Evolutionary conservation across 2,329 filamentous ascomycete species (phyloP).

Genomic region (Scedosporium boydii): DNA sequence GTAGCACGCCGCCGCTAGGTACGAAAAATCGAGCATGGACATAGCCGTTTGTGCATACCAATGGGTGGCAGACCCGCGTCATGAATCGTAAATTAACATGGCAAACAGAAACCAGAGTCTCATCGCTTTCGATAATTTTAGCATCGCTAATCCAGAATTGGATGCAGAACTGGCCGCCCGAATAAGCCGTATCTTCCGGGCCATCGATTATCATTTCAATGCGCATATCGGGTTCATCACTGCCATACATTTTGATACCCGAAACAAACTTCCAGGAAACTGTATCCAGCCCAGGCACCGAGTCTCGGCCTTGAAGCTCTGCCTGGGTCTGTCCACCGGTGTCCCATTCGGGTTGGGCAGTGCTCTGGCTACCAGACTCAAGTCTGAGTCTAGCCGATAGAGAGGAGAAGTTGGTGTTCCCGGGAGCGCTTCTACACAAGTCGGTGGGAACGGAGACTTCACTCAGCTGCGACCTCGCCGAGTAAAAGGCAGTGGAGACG

Average conservation of each 20-base stretch:
- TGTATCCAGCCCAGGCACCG: too few species aligned
- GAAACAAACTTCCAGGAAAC: too few species aligned
- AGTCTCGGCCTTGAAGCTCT: too few species aligned
- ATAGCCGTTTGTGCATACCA: not conserved
- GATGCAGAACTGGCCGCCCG: not conserved
- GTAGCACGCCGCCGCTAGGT: too few species aligned
- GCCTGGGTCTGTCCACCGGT: too few species aligned
- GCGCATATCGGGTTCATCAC: not conserved
- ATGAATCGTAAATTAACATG: not conserved
- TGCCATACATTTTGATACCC: too few species aligned
- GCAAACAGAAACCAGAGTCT: not conserved
- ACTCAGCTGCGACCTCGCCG: not conserved
- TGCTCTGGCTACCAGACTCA: too few species aligned
- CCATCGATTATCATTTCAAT: not conserved
- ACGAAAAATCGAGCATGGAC: not conserved
- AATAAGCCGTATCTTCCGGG: not conserved
- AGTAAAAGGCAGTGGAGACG: not conserved
- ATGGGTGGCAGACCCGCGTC: not conserved
- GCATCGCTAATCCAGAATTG: not conserved
- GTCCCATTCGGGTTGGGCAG: too few species aligned
- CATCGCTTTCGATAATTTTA: too few species aligned
- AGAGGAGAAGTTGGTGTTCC: too few species aligned
- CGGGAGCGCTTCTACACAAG: not conserved
- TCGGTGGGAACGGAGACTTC: too few species aligned
- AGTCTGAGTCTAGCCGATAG: not conserved